phyloP scores from a whole-genome alignment of 306 rosid species.

The Castanea crenata region DNA sequence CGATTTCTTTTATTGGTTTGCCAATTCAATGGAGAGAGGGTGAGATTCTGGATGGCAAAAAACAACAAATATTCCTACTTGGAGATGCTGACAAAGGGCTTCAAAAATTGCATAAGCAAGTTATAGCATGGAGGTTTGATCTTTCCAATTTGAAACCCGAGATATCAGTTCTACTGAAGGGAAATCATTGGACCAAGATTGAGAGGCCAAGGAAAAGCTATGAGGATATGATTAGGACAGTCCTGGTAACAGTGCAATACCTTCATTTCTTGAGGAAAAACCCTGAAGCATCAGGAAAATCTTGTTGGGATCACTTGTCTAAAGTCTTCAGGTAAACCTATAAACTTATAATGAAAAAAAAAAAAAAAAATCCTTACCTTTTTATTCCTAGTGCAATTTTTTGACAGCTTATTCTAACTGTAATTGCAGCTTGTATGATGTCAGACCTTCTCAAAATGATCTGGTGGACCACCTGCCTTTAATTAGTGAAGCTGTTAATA shows the following conservation, averaged over 20 bases:
- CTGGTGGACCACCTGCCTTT: constrained; percentile 33
- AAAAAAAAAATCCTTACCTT: not conserved
- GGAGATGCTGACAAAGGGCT: constrained; percentile 71
- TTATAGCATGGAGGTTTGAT: constrained; percentile 80
- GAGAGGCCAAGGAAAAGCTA: constrained; percentile 80
- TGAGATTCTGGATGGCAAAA: constrained; percentile 32
- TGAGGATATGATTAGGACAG: constrained; percentile 57
- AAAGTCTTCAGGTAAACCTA: constrained; percentile 61
- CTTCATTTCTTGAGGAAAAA: constrained; percentile 52
- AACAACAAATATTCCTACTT: constrained; percentile 40
- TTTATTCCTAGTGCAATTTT: not conserved
- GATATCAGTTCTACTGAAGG: constrained; percentile 68
- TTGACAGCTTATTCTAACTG: constrained; percentile 21
- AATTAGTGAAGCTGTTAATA: constrained; percentile 39
- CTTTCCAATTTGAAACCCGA: constrained; percentile 53
- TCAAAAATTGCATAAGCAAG: constrained; percentile 54
- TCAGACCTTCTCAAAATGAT: constrained; percentile 47
- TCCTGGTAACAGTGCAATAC: constrained; percentile 59
- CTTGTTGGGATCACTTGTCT: constrained; percentile 68
- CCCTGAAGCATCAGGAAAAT: constrained; percentile 57
- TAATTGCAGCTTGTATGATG: constrained; percentile 54
- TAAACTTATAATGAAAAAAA: not conserved
- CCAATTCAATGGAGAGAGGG: constrained; percentile 68
- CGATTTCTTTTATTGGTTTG: constrained; percentile 59
- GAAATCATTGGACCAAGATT: constrained; percentile 61